A percentile compares a stretch with the other conserved stretches of the same genome.
Conservation (phyloP, 2,329 filamentous ascomycete species). For the Colletotrichum tabaci region DNA sequence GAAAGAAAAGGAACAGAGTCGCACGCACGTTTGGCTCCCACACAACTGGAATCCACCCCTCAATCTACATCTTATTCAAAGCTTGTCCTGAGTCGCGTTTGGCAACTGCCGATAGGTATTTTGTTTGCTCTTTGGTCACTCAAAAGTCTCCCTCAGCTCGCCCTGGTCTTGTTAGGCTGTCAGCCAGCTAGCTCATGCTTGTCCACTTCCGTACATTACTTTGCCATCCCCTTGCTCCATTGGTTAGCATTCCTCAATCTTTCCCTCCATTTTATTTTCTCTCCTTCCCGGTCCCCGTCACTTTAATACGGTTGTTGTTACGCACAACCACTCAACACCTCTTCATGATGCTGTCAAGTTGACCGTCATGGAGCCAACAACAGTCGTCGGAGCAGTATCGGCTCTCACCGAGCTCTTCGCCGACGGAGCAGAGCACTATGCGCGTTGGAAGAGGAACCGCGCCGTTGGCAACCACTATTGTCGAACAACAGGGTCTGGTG, state of each 20-base stretch:
- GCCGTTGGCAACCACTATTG: slow-evolving; percentile 53
- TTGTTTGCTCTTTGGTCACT: slow-evolving; percentile 19
- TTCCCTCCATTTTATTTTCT: not conserved
- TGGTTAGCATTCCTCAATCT: not conserved
- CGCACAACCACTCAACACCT: not conserved
- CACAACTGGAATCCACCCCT: not conserved
- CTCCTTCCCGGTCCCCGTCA: not conserved
- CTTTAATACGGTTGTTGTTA: not conserved
- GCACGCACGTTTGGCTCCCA: slow-evolving; percentile 1
- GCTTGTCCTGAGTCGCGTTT: slow-evolving; percentile 11
- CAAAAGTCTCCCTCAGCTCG: slow-evolving; percentile 29
- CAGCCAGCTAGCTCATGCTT: slow-evolving; percentile 1
- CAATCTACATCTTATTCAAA: slow-evolving; percentile 5
- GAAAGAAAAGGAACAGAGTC: not conserved
- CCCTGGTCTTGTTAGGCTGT: not conserved
- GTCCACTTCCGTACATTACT: slow-evolving; percentile 8
- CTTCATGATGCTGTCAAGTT: slow-evolving; percentile 31
- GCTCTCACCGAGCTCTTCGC: slow-evolving; percentile 42
- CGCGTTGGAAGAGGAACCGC: slow-evolving; percentile 53
- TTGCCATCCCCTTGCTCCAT: not conserved
- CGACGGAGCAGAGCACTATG: slow-evolving; percentile 48
- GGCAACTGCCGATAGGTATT: slow-evolving; percentile 2
- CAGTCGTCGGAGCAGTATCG: slow-evolving; percentile 43
- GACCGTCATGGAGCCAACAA: slow-evolving; percentile 44
- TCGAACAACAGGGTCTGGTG: slow-evolving; percentile 32